phyloP scores from a whole-genome alignment of 2,329 filamentous ascomycete species.

The Monilinia aucupariae region DNA sequence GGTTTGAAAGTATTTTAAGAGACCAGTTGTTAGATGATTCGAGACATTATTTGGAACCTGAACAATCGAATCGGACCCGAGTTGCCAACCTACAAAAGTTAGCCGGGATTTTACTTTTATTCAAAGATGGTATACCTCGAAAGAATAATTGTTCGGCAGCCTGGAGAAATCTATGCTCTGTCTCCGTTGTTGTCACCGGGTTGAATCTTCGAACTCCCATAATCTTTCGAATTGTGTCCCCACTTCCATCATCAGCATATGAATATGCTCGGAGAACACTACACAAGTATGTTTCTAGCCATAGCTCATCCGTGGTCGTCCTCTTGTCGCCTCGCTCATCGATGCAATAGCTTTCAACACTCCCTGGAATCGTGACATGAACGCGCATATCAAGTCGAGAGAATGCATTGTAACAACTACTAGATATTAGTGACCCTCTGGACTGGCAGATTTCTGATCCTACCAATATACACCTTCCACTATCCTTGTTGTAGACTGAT shows the following conservation, averaged over 20 bases:
- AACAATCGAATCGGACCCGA: slow-evolving; percentile 93
- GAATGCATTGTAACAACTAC: slow-evolving; percentile 95
- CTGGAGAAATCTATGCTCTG: slow-evolving; percentile 91
- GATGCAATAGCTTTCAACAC: slow-evolving; percentile 94
- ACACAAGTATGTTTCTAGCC: slow-evolving; percentile 96
- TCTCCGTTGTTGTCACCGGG: slow-evolving; percentile 95
- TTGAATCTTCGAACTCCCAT: slow-evolving; percentile 97
- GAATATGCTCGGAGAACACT: slow-evolving; percentile 91
- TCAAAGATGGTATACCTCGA: slow-evolving; percentile 52
- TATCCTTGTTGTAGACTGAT: slow-evolving; percentile 74
- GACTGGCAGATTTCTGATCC: slow-evolving; percentile 25
- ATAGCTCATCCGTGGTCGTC: slow-evolving; percentile 86
- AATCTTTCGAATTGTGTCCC: slow-evolving; percentile 92
- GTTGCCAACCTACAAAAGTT: slow-evolving; percentile 67
- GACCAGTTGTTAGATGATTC: slow-evolving; percentile 89
- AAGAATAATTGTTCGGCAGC: slow-evolving; percentile 95
- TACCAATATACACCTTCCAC: slow-evolving; percentile 93
- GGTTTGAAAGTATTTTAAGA: slow-evolving; percentile 91
- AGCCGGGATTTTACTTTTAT: slow-evolving; percentile 15
- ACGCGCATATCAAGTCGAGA: slow-evolving; percentile 97
- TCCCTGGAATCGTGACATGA: slow-evolving; percentile 93
- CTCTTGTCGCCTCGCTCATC: slow-evolving; percentile 95
- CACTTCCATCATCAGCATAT: slow-evolving; percentile 92
- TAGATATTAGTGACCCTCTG: slow-evolving; percentile 31
- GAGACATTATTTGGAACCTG: slow-evolving; percentile 96